Conservation (phyloP, 1,139 yeast genomes). For the Meyerozyma smithsonii region DNA sequence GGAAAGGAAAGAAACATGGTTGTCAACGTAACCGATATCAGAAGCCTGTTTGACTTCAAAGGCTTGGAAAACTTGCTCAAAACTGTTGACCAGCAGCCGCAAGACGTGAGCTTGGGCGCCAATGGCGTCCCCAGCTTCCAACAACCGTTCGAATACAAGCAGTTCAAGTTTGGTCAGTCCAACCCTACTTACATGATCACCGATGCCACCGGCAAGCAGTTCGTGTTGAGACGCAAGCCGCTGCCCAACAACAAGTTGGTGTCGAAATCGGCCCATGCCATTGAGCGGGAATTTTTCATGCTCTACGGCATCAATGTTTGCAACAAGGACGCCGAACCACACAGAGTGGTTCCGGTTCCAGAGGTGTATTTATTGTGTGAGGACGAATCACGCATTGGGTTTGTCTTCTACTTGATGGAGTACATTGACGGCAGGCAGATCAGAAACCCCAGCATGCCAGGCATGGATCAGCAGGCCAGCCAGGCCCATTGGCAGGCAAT, state of each 20-base stretch:
- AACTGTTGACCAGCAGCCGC: conserved; percentile 4
- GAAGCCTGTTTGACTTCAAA: conserved; percentile 9
- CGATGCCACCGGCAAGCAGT: conserved; percentile 37
- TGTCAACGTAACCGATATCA: conserved; percentile 8
- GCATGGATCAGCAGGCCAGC: conserved; percentile 21
- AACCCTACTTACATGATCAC: conserved; percentile 57
- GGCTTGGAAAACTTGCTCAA: conserved; percentile 4
- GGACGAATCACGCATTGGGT: conserved; percentile 46
- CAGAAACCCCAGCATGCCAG: conserved; percentile 51
- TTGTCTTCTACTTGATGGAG: conserved; percentile 58
- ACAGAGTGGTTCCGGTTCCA: conserved; percentile 45
- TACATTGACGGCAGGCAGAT: conserved; percentile 57
- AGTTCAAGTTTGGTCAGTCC: conserved; percentile 63
- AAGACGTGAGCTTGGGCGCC: conserved; percentile 5
- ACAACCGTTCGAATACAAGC: conserved; percentile 31
- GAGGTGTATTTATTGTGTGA: conserved; percentile 45
- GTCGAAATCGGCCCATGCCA: conserved; percentile 60
- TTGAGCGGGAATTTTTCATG: conserved; percentile 59
- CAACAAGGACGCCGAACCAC: conserved; percentile 16
- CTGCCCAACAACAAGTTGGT: conserved; percentile 49
- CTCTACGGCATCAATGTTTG: conserved; percentile 41
- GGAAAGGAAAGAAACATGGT: not conserved
- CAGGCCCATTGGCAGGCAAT: conserved; percentile 46
- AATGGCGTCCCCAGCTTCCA: conserved; percentile 6
- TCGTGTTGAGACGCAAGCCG: conserved; percentile 59